Percentiles rank a stretch among this genome's conserved stretches.
phyloP scores from a whole-genome alignment of 2,329 filamentous ascomycete species.

The Mariannaea elegans region DNA sequence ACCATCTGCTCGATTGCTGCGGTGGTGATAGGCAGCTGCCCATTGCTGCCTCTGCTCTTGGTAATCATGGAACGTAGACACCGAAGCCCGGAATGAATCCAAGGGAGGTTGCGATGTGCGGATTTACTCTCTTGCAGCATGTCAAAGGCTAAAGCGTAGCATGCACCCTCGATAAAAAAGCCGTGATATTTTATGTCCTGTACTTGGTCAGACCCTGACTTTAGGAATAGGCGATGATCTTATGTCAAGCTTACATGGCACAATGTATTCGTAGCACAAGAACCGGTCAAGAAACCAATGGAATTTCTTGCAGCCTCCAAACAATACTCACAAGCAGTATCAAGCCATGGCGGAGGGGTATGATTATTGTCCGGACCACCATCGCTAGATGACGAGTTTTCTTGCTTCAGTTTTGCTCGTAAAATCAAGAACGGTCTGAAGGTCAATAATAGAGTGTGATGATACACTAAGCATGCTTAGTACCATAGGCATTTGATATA shows the following conservation, averaged over 20 bases:
- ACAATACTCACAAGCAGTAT: slow-evolving; percentile 53
- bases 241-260: slow-evolving; percentile 45
- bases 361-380: slow-evolving; percentile 24
- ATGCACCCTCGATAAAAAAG: slow-evolving; percentile 53
- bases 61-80: slow-evolving; percentile 47
- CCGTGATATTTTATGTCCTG: slow-evolving; percentile 55
- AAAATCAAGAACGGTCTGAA: slow-evolving; percentile 56
- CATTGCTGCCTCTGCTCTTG: slow-evolving; percentile 27
- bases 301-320: slow-evolving; percentile 51
- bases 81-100: slow-evolving; percentile 50
- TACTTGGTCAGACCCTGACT: slow-evolving; percentile 12
- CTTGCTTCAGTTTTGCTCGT: slow-evolving; percentile 50
- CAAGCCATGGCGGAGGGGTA: slow-evolving; percentile 47
- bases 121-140: slow-evolving; percentile 50
- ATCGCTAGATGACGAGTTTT: slow-evolving; percentile 28
- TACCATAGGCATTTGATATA: neutral
- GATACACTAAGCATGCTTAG: slow-evolving; percentile 47
- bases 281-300: slow-evolving; percentile 51
- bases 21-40: slow-evolving; percentile 37
- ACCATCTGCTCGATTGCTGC: slow-evolving; percentile 43
- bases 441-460: slow-evolving; percentile 52
- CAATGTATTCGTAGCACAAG: slow-evolving; percentile 49
- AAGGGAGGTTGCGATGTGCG: slow-evolving; percentile 50
- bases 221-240: too few relatives aligned
- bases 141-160: slow-evolving; percentile 53